Evolutionary conservation across 768 basidiomycete genomes (phyloP).

Genomic region (Pulveroboletus sp.): DNA sequence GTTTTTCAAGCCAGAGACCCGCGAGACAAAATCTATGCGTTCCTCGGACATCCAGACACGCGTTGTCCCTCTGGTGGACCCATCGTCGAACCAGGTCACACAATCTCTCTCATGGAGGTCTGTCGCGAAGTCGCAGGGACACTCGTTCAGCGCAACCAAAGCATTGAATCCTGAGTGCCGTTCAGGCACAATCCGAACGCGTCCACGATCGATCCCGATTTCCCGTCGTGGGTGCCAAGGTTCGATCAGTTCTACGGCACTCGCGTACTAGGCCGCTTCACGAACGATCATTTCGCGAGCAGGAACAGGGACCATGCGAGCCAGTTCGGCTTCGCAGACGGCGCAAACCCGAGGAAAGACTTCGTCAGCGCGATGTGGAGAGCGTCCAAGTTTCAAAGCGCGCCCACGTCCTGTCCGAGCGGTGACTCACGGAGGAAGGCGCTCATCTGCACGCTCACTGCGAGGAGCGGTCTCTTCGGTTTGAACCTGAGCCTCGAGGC

Average conservation of each 20-base stretch:
- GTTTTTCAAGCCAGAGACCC: too few species aligned
- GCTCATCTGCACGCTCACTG: slow-evolving; percentile 1
- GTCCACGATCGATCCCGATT: background rate
- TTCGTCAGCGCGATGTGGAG: background rate
- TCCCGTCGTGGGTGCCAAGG: slow-evolving; percentile 9
- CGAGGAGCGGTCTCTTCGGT: background rate
- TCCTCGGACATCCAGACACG: too few species aligned
- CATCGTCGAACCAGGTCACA: too few species aligned
- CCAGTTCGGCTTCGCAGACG: background rate
- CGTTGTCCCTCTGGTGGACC: too few species aligned
- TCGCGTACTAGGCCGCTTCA: slow-evolving; percentile 3
- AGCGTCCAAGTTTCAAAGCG: background rate
- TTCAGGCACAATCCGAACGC: background rate
- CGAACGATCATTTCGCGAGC: background rate
- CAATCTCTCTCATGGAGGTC: too few species aligned
- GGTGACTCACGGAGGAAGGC: slow-evolving; percentile 1
- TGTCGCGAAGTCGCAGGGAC: slow-evolving; percentile 1
- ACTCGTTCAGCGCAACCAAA: background rate
- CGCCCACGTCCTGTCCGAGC: background rate
- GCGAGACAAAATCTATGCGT: too few species aligned
- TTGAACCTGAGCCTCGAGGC: background rate
- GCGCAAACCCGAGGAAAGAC: background rate
- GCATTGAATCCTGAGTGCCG: slow-evolving; percentile 1
- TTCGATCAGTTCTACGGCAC: slow-evolving; percentile 2
- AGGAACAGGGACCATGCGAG: background rate